phyloP scores from a whole-genome alignment of 2,329 filamentous ascomycete genomes.

The Pyrenophora tritici-repentis region DNA sequence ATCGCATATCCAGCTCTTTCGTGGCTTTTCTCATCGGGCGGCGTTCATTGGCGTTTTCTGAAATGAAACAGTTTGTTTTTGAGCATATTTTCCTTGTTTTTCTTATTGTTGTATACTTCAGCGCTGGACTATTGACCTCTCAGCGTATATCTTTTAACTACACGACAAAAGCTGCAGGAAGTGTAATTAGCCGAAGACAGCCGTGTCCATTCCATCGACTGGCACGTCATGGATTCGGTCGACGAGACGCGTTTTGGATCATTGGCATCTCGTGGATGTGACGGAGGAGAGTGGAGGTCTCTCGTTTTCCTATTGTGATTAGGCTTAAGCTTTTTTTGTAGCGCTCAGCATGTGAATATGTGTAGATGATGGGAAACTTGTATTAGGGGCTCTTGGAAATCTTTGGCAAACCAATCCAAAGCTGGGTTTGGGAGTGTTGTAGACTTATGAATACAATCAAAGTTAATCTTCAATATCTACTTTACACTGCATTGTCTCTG shows the following conservation, averaged over 20 bases:
- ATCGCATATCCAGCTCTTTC: slow-evolving; percentile 32
- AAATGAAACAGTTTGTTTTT: slow-evolving; percentile 7
- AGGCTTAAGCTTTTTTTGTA: background rate
- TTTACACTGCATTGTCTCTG: no score
- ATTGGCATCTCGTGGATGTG: background rate
- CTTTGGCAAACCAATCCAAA: slow-evolving; percentile 7
- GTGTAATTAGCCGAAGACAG: slow-evolving; percentile 36
- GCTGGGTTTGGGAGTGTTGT: slow-evolving; percentile 21
- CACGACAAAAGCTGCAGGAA: slow-evolving; percentile 28
- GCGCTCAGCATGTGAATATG: slow-evolving; percentile 23
- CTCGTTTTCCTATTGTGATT: background rate
- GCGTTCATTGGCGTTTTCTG: slow-evolving; percentile 38
- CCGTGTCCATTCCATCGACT: slow-evolving; percentile 18
- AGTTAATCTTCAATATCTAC: slow-evolving; percentile 5
- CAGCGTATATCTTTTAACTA: slow-evolving; percentile 28
- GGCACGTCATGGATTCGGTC: slow-evolving; percentile 12
- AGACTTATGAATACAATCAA: slow-evolving; percentile 25
- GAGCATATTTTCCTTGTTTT: slow-evolving; percentile 14
- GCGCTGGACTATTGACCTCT: slow-evolving; percentile 7
- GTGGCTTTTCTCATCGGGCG: slow-evolving; percentile 35
- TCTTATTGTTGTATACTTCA: slow-evolving; percentile 14
- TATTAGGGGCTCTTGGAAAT: slow-evolving; percentile 1
- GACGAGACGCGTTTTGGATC: slow-evolving; percentile 3
- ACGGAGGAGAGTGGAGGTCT: background rate
- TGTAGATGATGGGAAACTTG: slow-evolving; percentile 25